A percentile compares a stretch with the other conserved stretches of the same genome.
Conservation (phyloP, 768 basidiomycete genomes). For the Tricholoma furcatifolium region DNA sequence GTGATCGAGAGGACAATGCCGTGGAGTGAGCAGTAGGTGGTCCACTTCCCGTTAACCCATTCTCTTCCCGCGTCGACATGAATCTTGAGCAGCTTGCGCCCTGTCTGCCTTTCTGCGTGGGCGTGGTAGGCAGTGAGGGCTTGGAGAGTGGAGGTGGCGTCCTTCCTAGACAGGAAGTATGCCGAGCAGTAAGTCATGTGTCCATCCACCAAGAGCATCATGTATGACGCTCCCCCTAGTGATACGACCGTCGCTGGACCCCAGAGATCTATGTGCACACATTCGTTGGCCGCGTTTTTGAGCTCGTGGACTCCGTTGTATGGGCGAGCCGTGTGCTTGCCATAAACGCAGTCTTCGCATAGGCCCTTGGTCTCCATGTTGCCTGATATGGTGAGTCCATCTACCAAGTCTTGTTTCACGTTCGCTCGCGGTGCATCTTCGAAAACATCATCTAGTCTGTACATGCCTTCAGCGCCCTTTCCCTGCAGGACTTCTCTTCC, state of each 20-base stretch:
- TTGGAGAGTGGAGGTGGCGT: background rate
- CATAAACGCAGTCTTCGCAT: conserved; percentile 27
- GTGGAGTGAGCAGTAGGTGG: background rate
- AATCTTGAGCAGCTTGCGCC: background rate
- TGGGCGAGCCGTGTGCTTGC: conserved; percentile 19
- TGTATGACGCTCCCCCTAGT: too few species aligned
- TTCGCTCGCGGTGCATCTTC: background rate
- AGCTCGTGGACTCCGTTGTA: conserved; percentile 19
- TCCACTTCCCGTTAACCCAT: background rate
- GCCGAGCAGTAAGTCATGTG: background rate
- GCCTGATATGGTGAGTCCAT: conserved; percentile 18
- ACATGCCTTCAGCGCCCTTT: background rate
- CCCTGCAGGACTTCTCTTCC: background rate
- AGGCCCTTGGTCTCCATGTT: background rate
- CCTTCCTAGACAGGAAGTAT: background rate
- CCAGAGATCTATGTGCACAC: too few species aligned
- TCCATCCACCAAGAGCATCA: conserved; percentile 24
- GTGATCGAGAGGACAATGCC: too few species aligned
- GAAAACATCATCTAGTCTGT: too few species aligned
- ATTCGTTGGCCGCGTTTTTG: conserved; percentile 13
- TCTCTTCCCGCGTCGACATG: too few species aligned
- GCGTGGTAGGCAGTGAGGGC: background rate
- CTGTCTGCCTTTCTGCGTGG: background rate
- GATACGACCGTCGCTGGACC: too few species aligned
- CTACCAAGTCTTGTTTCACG: conserved; percentile 14